Percentiles rank a stretch among this genome's conserved stretches.
Evolutionary conservation across 2,329 filamentous ascomycete species (phyloP).

Genomic region (Colletotrichum aenigma): DNA sequence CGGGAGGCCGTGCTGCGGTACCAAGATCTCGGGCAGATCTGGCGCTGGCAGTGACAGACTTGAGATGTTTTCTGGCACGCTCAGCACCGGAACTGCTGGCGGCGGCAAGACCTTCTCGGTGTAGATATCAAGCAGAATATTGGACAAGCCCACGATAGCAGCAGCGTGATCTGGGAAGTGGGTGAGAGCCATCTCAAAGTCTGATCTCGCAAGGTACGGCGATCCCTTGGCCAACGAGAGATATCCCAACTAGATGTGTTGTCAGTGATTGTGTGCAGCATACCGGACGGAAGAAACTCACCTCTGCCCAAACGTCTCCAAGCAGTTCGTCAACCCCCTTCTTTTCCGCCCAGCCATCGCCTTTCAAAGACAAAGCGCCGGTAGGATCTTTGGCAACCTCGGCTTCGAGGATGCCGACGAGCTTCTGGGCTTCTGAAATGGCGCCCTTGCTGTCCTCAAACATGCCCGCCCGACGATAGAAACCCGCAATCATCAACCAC

Average conservation of each 20-base stretch:
- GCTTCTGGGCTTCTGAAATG: slow-evolving; percentile 78
- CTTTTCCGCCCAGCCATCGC: slow-evolving; percentile 76
- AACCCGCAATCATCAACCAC: slow-evolving; percentile 88
- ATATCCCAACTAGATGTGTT: slow-evolving; percentile 62
- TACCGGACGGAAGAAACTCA: slow-evolving; percentile 45
- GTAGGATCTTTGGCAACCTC: slow-evolving; percentile 68
- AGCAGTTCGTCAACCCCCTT: slow-evolving; percentile 84
- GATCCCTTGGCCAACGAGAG: slow-evolving; percentile 65
- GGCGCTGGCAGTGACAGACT: not conserved
- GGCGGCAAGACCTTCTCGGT: slow-evolving; percentile 68
- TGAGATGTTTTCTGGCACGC: slow-evolving; percentile 32
- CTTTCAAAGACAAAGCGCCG: slow-evolving; percentile 64
- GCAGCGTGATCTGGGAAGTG: slow-evolving; percentile 80
- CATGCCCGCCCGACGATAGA: slow-evolving; percentile 84
- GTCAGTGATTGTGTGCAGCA: slow-evolving; percentile 27
- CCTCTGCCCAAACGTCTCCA: slow-evolving; percentile 84
- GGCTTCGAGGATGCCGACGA: slow-evolving; percentile 73
- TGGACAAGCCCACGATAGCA: slow-evolving; percentile 82
- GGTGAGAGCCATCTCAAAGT: slow-evolving; percentile 83
- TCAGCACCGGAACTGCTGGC: slow-evolving; percentile 53
- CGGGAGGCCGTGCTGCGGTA: slow-evolving; percentile 34
- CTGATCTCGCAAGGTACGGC: slow-evolving; percentile 72
- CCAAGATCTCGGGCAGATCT: not conserved
- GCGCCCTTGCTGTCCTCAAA: slow-evolving; percentile 81
- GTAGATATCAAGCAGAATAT: slow-evolving; percentile 87